These are phyloP conservation scores for Cryphonectria carpinicola DNA, from an alignment of 2,329 filamentous ascomycete genomes.

Conservation along the genomic window DNA sequence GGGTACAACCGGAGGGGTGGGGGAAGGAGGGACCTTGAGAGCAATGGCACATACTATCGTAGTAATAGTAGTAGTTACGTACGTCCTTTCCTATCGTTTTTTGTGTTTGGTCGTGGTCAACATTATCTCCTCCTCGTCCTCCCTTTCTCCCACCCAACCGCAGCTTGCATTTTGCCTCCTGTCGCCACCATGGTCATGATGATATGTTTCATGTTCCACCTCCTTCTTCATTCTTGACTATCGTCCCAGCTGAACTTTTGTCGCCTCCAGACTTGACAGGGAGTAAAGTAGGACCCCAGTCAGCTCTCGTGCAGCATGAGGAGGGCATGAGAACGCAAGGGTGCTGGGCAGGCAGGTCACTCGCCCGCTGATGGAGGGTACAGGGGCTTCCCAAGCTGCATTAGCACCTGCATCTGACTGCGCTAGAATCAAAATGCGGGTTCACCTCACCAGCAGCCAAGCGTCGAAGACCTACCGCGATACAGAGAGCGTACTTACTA, in stretches of 20 bases:
- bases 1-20: background rate
- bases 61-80: background rate
- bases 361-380: constrained; percentile 8
- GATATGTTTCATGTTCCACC: background rate
- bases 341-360: constrained; percentile 18
- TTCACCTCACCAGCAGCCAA: background rate
- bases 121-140: background rate
- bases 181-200: background rate
- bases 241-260: background rate
- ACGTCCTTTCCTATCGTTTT: background rate
- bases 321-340: background rate
- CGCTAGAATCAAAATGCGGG: constrained; percentile 11
- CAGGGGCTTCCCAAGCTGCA: constrained; percentile 15
- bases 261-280: background rate
- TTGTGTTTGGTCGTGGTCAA: background rate
- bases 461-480: background rate
- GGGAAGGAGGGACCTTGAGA: background rate
- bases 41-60: background rate
- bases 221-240: background rate
- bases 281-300: background rate
- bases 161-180: background rate
- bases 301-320: constrained; percentile 8
- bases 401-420: constrained; percentile 17
- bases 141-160: background rate
- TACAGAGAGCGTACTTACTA: background rate